phyloP scores from a whole-genome alignment of 345 rosid genomes.

The Linum usitatissimum region DNA sequence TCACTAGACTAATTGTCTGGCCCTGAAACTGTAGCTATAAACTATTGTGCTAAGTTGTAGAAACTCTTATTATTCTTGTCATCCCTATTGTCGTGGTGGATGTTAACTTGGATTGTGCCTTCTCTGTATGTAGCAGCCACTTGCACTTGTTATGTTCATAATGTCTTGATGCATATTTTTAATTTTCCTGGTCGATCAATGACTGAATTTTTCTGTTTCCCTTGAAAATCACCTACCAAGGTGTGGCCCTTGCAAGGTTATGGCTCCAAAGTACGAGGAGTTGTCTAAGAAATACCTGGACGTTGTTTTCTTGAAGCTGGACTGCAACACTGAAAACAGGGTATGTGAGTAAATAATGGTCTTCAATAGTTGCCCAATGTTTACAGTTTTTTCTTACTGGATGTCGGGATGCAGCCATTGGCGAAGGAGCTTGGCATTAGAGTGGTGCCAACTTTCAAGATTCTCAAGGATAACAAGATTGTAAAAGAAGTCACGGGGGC shows the following conservation, averaged over 20 bases:
- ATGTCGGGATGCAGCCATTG: slow-evolving; percentile 40
- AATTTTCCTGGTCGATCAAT: too few relatives aligned
- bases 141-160: too few relatives aligned
- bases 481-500: slow-evolving; percentile 80
- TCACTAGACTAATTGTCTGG: background rate
- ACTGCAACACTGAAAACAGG: slow-evolving; percentile 87
- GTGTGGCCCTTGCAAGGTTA: slow-evolving; percentile 96
- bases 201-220: too few relatives aligned
- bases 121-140: too few relatives aligned
- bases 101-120: background rate
- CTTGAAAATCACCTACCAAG: slow-evolving; percentile 16
- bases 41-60: background rate
- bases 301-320: slow-evolving; percentile 84
- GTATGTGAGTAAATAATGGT: slow-evolving; percentile 16
- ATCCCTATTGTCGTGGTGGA: background rate
- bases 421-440: slow-evolving; percentile 86
- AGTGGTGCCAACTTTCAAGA: slow-evolving; percentile 87
- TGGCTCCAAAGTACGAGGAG: slow-evolving; percentile 69
- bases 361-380: background rate
- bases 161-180: too few relatives aligned
- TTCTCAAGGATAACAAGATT: slow-evolving; percentile 53
- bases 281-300: slow-evolving; percentile 65
- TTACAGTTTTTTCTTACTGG: background rate
- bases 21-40: background rate
- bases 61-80: background rate